Base-by-base conservation (phyloP, 208 protist genomes). In the Trypanosoma platydactyli region DNA sequence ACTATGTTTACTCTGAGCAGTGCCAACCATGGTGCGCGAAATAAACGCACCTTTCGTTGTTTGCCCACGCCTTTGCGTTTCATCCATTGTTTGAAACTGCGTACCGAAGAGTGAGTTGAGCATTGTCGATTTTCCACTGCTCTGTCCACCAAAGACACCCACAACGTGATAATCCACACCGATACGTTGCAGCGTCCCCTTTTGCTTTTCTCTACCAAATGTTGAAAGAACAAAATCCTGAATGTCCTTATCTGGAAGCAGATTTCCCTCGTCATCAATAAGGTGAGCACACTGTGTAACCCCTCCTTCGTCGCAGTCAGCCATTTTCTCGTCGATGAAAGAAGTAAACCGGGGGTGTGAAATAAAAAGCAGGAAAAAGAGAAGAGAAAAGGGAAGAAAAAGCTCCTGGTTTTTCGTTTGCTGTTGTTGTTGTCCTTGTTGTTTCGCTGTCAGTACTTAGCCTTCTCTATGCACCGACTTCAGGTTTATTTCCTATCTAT, bases 121-220 rank as follows among this genome's bases (percentile, higher is more conserved):
- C 48, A 99, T 76, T 11, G 98, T 99, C 41, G 92, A 98, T 71
- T 99, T 99, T 49, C 98, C 98, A 69, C 89, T 97, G 71, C 91
- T 97, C 78, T 99, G 98, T 5, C 87, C 89, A 29, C 97, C 98
- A 57, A 99, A 91, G 35, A 99, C 94, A 40, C 94, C 88, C 9
- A 99, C 85, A 0, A 99, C 73, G 54, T 92, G 81, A 66, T 89
- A 89, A 54, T 95, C 83, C n/a, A 87, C 44, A 30, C 80, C 85
- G 5, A 88, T 66, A 16, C 67, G 53, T 59, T 71, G 73, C 60
- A 88, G 55, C 18, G 64, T 35, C 25, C 73, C 67, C 22, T 46
- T 62, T 5, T 24, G 30, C 38, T 40, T 1, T 20, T 9, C 7
- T 22, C 33, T 48, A 25, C 27, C 40, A 3, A 75, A 38, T 25